Conservation (phyloP, 2,329 filamentous ascomycete genomes). For the Alternaria sp. region DNA sequence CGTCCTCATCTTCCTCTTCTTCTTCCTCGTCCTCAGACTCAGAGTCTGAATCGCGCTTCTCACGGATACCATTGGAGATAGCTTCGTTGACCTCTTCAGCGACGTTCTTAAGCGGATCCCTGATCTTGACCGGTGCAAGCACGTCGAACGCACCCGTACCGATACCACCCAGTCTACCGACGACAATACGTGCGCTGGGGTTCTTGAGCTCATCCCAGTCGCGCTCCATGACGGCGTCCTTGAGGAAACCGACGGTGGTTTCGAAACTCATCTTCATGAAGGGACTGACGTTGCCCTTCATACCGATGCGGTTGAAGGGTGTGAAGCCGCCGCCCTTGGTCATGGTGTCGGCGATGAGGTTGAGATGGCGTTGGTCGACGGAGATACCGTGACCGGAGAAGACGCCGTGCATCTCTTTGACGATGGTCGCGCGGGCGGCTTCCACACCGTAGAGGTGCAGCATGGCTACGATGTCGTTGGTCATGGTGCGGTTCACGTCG, state of each 20-base stretch:
- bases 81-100: conserved; percentile 15
- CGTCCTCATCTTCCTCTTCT: conserved; percentile 16
- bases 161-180: conserved; percentile 80
- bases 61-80: conserved; percentile 13
- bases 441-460: conserved; percentile 90
- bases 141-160: conserved; percentile 95
- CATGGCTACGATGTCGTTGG: conserved; percentile 90
- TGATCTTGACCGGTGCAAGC: conserved; percentile 53
- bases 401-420: conserved; percentile 82
- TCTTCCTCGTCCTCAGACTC: conserved; percentile 19
- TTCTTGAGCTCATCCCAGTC: conserved; percentile 88
- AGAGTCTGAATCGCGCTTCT: conserved; percentile 12
- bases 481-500: conserved; percentile 83
- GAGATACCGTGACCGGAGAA: conserved; percentile 91
- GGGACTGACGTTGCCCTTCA: conserved; percentile 83
- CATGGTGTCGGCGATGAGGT: conserved; percentile 97
- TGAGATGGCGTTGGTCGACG: conserved; percentile 90
- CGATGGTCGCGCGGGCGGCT: conserved; percentile 85
- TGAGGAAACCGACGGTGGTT: conserved; percentile 92
- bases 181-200: conserved; percentile 86
- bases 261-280: conserved; percentile 99
- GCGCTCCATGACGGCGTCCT: conserved; percentile 86
- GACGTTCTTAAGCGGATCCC: conserved; percentile 36
- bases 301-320: conserved; percentile 89
- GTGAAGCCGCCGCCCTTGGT: conserved; percentile 89